Evolutionary conservation across 2,329 filamentous ascomycete genomes (phyloP).

Genomic region (Hymenoscyphus infarciens): DNA sequence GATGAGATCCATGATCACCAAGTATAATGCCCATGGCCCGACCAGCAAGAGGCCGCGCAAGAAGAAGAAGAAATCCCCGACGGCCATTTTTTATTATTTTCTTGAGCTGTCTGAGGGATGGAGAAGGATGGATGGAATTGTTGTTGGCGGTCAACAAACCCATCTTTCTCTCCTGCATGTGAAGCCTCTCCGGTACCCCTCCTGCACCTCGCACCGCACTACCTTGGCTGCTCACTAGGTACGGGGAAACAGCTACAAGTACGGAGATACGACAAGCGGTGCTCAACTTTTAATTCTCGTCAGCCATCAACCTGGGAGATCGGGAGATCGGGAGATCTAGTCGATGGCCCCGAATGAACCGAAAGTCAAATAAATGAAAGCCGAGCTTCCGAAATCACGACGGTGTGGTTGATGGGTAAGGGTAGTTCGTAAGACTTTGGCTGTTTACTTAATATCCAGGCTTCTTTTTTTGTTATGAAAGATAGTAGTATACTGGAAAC

Average conservation of each 20-base stretch:
- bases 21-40: conserved; percentile 50
- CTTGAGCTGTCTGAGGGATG: neutral
- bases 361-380: too few species aligned
- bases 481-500: too few species aligned
- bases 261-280: too few species aligned
- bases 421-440: too few species aligned
- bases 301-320: too few species aligned
- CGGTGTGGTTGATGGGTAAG: too few species aligned
- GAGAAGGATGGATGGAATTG: neutral
- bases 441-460: too few species aligned
- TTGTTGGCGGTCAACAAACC: neutral
- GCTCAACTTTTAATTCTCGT: too few species aligned
- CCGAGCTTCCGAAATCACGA: too few species aligned
- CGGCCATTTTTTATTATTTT: neutral
- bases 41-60: conserved; percentile 44
- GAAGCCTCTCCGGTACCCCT: neutral
- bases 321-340: too few species aligned
- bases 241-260: neutral
- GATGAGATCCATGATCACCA: conserved; percentile 49
- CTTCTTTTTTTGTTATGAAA: too few species aligned
- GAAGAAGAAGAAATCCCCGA: conserved; percentile 33
- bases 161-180: conserved; percentile 1
- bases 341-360: too few species aligned
- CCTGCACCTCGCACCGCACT: neutral
- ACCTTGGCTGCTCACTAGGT: neutral